Evolutionary conservation across 805 yeast species (phyloP), one percentile per base, ranked within the genome.

Genomic region (Candida awuae): DNA sequence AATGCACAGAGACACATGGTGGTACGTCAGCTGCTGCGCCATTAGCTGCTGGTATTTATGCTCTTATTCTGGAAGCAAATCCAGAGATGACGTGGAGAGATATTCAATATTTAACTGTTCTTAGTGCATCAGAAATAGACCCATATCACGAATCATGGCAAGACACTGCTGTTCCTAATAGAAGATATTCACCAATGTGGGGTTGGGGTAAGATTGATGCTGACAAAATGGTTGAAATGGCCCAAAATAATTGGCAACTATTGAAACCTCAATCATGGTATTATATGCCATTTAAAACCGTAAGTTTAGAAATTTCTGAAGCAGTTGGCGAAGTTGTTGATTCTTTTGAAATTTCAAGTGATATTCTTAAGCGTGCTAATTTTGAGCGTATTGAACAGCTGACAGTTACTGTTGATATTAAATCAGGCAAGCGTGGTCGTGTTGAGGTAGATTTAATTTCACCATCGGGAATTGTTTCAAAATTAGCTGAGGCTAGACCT

Each of bases 21-120:
- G 98, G 98, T 16, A 92, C 98, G 0, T 90, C 97, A 17, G 98
- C 98, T 0, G 97, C 98, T 13, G 98, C 98, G 0, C 98, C 98
- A 0, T 68, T 92, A 41, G 97, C 97, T 0, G 97, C 97, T 0
- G 98, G 97, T n/a, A 71, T 92, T 1, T 86, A 84, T 56, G 75
- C 97, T 0, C 66, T 92, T 37, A 84, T 84, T 2, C 65, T 92
- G 36, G 78, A 80, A 50, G 87, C 81, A 4, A 83, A 94, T 48
- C 95, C 96, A 1, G 71, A 80, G 4, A 70, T 92, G 39, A 84
- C 96, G 0, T 92, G 98, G 98, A 73, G 98, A 56, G 98, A 92
- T 56, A 70, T 88, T 39, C 98, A 92, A 62, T 85, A 88, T 53
- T 67, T 92, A 16, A 73, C 84, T 3, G 77, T 90, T 13, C 61